Percentiles rank a stretch among this genome's conserved stretches.
phyloP scores from a whole-genome alignment of 2,329 filamentous ascomycete species.

The Sodiomyces alkalinus region DNA sequence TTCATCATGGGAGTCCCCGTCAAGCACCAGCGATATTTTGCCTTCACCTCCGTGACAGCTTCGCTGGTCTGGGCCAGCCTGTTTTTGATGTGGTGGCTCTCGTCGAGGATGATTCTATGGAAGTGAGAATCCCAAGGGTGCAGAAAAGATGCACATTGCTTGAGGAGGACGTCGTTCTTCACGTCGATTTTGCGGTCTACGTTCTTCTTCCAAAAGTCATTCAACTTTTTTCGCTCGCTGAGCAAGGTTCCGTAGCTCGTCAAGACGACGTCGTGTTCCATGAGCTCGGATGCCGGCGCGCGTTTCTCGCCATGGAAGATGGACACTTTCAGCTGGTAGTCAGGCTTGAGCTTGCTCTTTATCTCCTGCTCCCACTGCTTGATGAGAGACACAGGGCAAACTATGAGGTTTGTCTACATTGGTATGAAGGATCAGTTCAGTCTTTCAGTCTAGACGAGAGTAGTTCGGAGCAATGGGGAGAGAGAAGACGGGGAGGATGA shows the following conservation, averaged over 20 bases:
- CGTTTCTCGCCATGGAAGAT: slow-evolving; percentile 49
- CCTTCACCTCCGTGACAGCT: slow-evolving; percentile 32
- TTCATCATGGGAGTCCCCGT: slow-evolving; percentile 89
- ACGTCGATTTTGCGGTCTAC: slow-evolving; percentile 21
- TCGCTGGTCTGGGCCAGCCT: slow-evolving; percentile 39
- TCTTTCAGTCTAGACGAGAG: no score
- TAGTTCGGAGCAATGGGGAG: no score
- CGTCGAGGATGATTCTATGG: slow-evolving; percentile 61
- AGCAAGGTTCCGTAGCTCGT: slow-evolving; percentile 65
- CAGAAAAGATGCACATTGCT: slow-evolving; percentile 37
- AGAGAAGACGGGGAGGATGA: not conserved
- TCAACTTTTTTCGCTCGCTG: slow-evolving; percentile 49
- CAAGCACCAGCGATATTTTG: slow-evolving; percentile 55
- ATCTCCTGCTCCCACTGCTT: slow-evolving; percentile 80
- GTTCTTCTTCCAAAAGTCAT: slow-evolving; percentile 32
- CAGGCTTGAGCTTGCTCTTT: slow-evolving; percentile 45
- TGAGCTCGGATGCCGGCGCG: slow-evolving; percentile 43
- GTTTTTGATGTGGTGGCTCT: slow-evolving; percentile 74
- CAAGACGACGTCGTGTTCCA: slow-evolving; percentile 56
- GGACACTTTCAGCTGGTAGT: slow-evolving; percentile 46
- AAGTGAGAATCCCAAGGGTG: slow-evolving; percentile 43
- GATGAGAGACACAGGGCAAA: slow-evolving; percentile 66
- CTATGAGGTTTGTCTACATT: slow-evolving; percentile 74
- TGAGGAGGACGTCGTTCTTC: slow-evolving; percentile 20
- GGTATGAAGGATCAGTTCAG: slow-evolving; percentile 2